These are phyloP conservation scores for Fusarium nurragi DNA, from an alignment of 2,329 filamentous ascomycete species.

Conservation along the genomic window DNA sequence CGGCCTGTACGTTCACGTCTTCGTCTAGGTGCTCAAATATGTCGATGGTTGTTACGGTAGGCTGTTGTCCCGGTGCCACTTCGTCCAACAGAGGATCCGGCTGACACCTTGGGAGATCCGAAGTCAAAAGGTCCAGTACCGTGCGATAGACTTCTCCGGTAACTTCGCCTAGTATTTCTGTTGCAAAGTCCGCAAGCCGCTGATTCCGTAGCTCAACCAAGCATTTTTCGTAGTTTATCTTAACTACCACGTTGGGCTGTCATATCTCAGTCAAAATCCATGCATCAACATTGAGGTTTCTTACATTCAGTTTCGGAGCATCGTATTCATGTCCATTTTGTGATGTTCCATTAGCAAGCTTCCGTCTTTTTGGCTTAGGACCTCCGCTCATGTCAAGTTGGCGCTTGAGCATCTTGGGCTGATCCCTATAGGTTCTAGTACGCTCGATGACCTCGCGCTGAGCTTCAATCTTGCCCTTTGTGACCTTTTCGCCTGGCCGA, in stretches of 20 bases:
- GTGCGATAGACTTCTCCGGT: conserved; percentile 83
- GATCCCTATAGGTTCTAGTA: conserved; percentile 63
- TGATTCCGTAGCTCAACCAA: conserved; percentile 83
- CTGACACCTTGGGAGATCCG: conserved; percentile 73
- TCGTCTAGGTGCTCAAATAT: conserved; percentile 65
- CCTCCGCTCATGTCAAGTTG: conserved; percentile 57
- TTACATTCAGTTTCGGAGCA: conserved; percentile 63
- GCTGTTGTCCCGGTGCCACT: conserved; percentile 44
- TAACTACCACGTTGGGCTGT: conserved; percentile 76
- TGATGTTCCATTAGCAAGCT: conserved; percentile 59
- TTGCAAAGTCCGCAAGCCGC: conserved; percentile 76
- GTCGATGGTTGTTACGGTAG: conserved; percentile 62
- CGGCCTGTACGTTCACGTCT: conserved; percentile 62
- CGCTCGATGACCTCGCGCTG: conserved; percentile 64
- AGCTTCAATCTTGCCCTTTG: conserved; percentile 73
- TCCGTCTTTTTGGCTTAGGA: conserved; percentile 61
- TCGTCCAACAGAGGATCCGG: conserved; percentile 58
- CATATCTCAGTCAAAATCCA: conserved; percentile 41
- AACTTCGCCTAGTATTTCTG: conserved; percentile 74
- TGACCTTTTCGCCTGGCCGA: conserved; percentile 53
- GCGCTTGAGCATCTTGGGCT: conserved; percentile 62
- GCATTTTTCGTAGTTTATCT: conserved; percentile 87
- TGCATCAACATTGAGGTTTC: conserved; percentile 40
- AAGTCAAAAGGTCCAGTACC: conserved; percentile 76
- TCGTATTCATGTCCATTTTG: conserved; percentile 51